Evolutionary conservation across 345 rosid genomes (phyloP).

Genomic region (Lepidium didymum): DNA sequence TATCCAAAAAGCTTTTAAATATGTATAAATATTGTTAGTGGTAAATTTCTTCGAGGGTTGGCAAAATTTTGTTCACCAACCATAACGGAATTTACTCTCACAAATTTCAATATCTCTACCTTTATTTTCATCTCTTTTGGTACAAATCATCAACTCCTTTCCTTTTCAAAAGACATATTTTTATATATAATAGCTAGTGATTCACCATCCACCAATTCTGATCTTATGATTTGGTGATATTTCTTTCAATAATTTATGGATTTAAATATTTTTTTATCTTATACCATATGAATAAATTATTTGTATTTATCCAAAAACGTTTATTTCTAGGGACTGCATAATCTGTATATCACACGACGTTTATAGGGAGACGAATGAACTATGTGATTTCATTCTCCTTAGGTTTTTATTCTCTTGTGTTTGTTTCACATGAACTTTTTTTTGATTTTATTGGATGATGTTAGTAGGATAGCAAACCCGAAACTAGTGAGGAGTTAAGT

Average conservation of each 20-base stretch:
- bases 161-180: slow-evolving; percentile 19
- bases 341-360: too few species aligned
- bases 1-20: background rate
- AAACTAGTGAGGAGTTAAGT: too few species aligned
- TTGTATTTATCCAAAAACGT: background rate
- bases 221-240: slow-evolving; percentile 1
- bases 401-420: too few species aligned
- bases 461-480: too few species aligned
- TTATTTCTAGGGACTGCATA: too few species aligned
- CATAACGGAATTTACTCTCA: slow-evolving; percentile 35
- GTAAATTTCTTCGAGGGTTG: slow-evolving; percentile 36
- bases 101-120: slow-evolving; percentile 20
- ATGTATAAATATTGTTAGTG: background rate
- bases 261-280: background rate
- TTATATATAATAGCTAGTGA: slow-evolving; percentile 7
- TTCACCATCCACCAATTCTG: slow-evolving; percentile 21
- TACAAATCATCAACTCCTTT: slow-evolving; percentile 25
- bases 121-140: slow-evolving; percentile 24
- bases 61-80: slow-evolving; percentile 43
- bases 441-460: too few species aligned
- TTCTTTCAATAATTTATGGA: background rate
- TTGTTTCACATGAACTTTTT: too few species aligned
- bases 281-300: background rate
- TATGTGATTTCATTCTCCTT: too few species aligned
- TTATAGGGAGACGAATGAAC: too few species aligned